A percentile compares a stretch with the other conserved stretches of the same genome.
phyloP scores from a whole-genome alignment of 2,329 filamentous ascomycete species.

The Fonsecaea nubica region DNA sequence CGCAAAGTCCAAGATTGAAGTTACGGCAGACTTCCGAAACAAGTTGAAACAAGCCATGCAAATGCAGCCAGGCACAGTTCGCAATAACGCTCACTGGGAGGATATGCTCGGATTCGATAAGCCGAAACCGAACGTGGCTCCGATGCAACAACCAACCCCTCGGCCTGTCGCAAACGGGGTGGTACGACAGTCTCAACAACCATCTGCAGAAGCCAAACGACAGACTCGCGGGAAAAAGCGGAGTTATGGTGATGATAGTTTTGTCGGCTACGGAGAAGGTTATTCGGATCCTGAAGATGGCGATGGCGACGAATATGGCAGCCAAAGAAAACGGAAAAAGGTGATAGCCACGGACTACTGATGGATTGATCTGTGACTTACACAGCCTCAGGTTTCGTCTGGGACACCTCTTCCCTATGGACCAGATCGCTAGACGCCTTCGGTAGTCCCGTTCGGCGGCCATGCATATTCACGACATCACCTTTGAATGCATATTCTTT shows the following conservation, averaged over 20 bases:
- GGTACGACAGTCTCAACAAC: slow-evolving; percentile 27
- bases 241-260: slow-evolving; percentile 58
- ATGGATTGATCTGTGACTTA: slow-evolving; percentile 13
- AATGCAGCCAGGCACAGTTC: slow-evolving; percentile 54
- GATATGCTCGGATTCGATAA: slow-evolving; percentile 56
- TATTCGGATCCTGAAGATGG: slow-evolving; percentile 56
- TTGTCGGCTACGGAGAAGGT: slow-evolving; percentile 59
- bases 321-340: slow-evolving; percentile 31
- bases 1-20: slow-evolving; percentile 54
- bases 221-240: slow-evolving; percentile 57
- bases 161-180: slow-evolving; percentile 37
- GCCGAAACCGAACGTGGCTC: slow-evolving; percentile 45
- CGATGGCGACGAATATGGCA: slow-evolving; percentile 46
- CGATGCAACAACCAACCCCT: slow-evolving; percentile 38
- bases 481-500: slow-evolving; percentile 12
- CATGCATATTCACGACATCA: background rate
- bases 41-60: slow-evolving; percentile 55
- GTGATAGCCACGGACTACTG: slow-evolving; percentile 23
- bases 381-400: slow-evolving; percentile 19
- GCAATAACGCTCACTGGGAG: slow-evolving; percentile 57
- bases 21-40: slow-evolving; percentile 50
- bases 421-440: slow-evolving; percentile 27
- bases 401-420: slow-evolving; percentile 28
- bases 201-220: slow-evolving; percentile 49
- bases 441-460: background rate